These are phyloP conservation scores for Saccharomycopsis sp. DNA, from an alignment of 805 yeast species.

Conservation along the genomic window DNA sequence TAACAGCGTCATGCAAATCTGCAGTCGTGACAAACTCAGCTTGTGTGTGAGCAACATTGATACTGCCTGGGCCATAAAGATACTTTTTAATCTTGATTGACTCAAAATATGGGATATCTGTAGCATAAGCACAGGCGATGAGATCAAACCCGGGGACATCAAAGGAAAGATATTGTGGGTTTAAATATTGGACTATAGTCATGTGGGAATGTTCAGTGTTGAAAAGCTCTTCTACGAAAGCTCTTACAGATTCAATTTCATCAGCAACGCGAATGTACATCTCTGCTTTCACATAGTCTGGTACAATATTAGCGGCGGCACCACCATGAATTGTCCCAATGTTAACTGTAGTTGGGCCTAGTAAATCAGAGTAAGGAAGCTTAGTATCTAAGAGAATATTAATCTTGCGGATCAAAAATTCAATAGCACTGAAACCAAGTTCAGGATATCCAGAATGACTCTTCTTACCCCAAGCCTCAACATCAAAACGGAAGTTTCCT, in stretches of 20 bases:
- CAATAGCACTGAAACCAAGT: conserved; percentile 56
- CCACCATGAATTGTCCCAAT: conserved; percentile 55
- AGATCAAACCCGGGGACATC: conserved; percentile 61
- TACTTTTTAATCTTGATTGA: conserved; percentile 28
- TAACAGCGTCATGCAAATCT: conserved; percentile 35
- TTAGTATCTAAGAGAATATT: conserved; percentile 36
- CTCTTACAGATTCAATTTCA: conserved; percentile 24
- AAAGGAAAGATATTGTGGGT: conserved; percentile 47
- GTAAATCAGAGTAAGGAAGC: conserved; percentile 43
- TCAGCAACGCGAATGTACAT: conserved; percentile 49
- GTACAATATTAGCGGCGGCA: conserved; percentile 59
- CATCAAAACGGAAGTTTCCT: conserved; percentile 40
- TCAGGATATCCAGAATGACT: conserved; percentile 69
- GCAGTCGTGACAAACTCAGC: conserved; percentile 36
- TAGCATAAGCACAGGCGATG: conserved; percentile 42
- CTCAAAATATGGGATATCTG: conserved; percentile 38
- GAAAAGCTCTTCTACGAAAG: conserved; percentile 1
- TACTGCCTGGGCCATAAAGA: conserved; percentile 46
- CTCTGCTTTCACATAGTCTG: conserved; percentile 47
- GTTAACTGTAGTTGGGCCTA: conserved; percentile 59
- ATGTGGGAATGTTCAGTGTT: conserved; percentile 3
- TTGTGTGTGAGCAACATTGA: conserved; percentile 43
- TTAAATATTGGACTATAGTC: no score
- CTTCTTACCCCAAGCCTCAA: conserved; percentile 48
- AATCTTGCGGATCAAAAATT: conserved; percentile 45